Evolutionary conservation across 164 flowering plant genomes (phyloP).

Genomic region (Annona squamosa): DNA sequence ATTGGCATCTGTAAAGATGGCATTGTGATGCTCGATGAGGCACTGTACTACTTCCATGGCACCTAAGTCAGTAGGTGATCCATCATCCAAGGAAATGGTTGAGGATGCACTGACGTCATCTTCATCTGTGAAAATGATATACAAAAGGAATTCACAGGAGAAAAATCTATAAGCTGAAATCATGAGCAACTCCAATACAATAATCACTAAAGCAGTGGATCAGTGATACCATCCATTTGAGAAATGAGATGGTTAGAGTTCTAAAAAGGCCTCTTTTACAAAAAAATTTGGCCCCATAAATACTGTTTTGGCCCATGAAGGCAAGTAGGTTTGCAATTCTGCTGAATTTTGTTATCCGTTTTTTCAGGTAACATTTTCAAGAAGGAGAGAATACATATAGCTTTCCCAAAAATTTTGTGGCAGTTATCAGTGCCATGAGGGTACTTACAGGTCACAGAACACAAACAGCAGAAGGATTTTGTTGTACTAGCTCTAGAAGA

Average conservation of each 20-base stretch:
- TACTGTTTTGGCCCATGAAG: no score
- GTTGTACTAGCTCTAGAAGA: neutral
- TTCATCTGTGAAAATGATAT: conserved; percentile 37
- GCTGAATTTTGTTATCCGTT: no score
- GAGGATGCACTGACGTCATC: conserved; percentile 59
- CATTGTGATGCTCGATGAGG: conserved; percentile 80
- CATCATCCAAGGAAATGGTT: conserved; percentile 77
- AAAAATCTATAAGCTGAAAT: neutral
- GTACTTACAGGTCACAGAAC: no score
- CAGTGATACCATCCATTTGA: neutral
- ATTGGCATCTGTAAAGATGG: conserved; percentile 78
- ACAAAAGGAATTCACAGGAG: neutral
- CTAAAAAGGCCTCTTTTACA: neutral
- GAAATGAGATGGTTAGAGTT: neutral
- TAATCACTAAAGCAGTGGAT: no score
- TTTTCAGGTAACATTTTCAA: no score
- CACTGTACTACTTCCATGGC: conserved; percentile 83
- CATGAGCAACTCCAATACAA: no score
- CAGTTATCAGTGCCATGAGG: no score
- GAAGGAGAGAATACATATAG: no score
- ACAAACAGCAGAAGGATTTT: no score
- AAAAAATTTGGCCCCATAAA: no score
- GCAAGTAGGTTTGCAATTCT: no score
- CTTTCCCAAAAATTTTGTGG: no score
- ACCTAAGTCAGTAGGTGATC: conserved; percentile 53